Percentiles rank a stretch among this genome's conserved stretches.
Conservation (phyloP, 768 basidiomycete genomes). For the Fomitopsis pulvina region DNA sequence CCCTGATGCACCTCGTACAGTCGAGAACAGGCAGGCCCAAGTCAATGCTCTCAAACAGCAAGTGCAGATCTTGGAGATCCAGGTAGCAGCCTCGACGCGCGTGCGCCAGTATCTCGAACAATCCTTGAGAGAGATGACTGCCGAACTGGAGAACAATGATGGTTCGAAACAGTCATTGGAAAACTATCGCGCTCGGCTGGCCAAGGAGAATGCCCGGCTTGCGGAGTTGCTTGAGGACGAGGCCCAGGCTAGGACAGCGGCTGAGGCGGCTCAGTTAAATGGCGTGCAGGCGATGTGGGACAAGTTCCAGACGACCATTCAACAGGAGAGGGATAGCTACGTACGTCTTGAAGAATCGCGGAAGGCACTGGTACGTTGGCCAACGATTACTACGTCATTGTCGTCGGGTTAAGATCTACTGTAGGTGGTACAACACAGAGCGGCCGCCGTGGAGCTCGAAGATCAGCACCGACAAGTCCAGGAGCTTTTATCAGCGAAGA, state of each 20-base stretch:
- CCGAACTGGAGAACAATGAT: constrained; percentile 56
- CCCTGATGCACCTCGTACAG: constrained; percentile 29
- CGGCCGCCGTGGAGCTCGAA: constrained; percentile 59
- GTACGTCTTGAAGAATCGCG: constrained; percentile 61
- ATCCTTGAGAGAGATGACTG: constrained; percentile 51
- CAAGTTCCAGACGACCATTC: constrained; percentile 54
- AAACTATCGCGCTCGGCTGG: constrained; percentile 45
- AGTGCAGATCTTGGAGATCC: constrained; percentile 59
- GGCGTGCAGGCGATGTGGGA: constrained; percentile 62
- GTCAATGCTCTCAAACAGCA: constrained; percentile 52
- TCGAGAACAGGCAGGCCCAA: constrained; percentile 36
- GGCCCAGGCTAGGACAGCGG: constrained; percentile 51
- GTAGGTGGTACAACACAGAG: constrained; percentile 62
- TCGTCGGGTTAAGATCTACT: neutral
- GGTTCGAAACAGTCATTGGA: constrained; percentile 61
- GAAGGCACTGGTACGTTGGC: constrained; percentile 52
- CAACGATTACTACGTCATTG: neutral
- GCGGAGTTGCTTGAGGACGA: constrained; percentile 55
- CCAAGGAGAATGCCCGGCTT: constrained; percentile 50
- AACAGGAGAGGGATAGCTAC: constrained; percentile 56
- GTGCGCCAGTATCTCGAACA: constrained; percentile 59
- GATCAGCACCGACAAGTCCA: constrained; percentile 54
- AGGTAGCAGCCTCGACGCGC: constrained; percentile 62
- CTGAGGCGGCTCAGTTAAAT: constrained; percentile 57
- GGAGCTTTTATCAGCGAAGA: constrained; percentile 50